Evolutionary conservation across 257 asterid genomes (phyloP).

Genomic region (Jacaranda copaia): DNA sequence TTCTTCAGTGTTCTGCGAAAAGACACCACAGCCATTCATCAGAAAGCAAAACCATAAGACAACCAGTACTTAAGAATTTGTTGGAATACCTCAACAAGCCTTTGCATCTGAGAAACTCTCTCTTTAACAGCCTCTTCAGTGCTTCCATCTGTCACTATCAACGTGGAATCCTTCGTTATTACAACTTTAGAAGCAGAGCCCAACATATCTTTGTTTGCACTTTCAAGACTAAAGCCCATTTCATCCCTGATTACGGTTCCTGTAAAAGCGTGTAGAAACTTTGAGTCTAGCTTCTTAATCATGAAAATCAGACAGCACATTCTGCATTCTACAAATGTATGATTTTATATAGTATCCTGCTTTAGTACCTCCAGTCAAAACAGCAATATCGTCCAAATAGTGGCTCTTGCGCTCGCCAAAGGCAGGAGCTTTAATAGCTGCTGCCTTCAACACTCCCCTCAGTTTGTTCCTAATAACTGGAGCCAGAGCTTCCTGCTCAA

Average conservation of each 20-base stretch:
- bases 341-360: not conserved
- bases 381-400: constrained; percentile 77
- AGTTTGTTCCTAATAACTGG: constrained; percentile 83
- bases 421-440: constrained; percentile 82
- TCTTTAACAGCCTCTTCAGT: constrained; percentile 61
- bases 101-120: constrained; percentile 68
- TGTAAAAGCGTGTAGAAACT: constrained; percentile 28
- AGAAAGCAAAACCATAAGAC: too few species aligned
- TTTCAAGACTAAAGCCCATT: constrained; percentile 71
- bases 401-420: constrained; percentile 86
- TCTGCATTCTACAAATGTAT: too few species aligned
- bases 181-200: constrained; percentile 81
- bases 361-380: constrained; percentile 81
- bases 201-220: constrained; percentile 61
- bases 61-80: not conserved
- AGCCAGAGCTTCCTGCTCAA: constrained; percentile 81
- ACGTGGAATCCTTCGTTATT: constrained; percentile 74
- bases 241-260: constrained; percentile 89
- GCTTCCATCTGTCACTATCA: constrained; percentile 75
- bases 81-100: constrained; percentile 67
- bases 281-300: not conserved
- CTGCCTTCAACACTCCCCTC: constrained; percentile 74
- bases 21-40: not conserved
- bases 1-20: constrained; percentile 76
- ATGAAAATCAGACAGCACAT: too few species aligned